Evolutionary conservation across 345 rosid genomes (phyloP).

Genomic region (Ceriops tagal): DNA sequence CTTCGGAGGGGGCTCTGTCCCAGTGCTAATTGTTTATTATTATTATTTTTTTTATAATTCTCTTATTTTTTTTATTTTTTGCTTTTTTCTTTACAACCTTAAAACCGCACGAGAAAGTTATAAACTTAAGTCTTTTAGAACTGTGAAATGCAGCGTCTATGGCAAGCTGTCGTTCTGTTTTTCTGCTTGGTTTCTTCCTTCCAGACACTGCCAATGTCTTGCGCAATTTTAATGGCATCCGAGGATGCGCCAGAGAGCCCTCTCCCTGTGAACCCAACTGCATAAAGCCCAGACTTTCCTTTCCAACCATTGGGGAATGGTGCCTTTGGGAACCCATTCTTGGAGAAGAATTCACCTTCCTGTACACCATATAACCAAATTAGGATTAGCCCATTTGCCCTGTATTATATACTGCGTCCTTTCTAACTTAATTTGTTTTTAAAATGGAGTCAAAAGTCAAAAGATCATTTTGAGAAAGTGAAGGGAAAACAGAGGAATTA

Average conservation of each 20-base stretch:
- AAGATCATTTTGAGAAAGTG: neutral
- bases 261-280: slow-evolving; percentile 88
- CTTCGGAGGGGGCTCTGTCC: slow-evolving; percentile 56
- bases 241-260: slow-evolving; percentile 78
- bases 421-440: neutral
- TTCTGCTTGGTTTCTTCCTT: slow-evolving; percentile 72
- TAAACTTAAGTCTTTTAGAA: slow-evolving; percentile 32
- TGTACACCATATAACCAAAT: slow-evolving; percentile 18
- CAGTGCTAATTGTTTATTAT: slow-evolving; percentile 19
- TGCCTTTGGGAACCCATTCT: slow-evolving; percentile 64
- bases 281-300: slow-evolving; percentile 73
- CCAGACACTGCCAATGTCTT: slow-evolving; percentile 65
- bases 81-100: neutral
- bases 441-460: neutral
- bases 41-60: slow-evolving; percentile 7
- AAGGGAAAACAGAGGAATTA: neutral
- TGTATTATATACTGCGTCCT: neutral
- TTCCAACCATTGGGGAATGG: slow-evolving; percentile 91
- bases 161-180: slow-evolving; percentile 55
- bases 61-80: slow-evolving; percentile 10
- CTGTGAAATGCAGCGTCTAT: slow-evolving; percentile 81
- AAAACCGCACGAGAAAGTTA: neutral
- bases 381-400: slow-evolving; percentile 2
- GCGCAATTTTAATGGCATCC: slow-evolving; percentile 65
- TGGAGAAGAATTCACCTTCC: slow-evolving; percentile 77